Conservation (phyloP, 2,329 filamentous ascomycete genomes). For the Stachybotrys chlorohalonatus region DNA sequence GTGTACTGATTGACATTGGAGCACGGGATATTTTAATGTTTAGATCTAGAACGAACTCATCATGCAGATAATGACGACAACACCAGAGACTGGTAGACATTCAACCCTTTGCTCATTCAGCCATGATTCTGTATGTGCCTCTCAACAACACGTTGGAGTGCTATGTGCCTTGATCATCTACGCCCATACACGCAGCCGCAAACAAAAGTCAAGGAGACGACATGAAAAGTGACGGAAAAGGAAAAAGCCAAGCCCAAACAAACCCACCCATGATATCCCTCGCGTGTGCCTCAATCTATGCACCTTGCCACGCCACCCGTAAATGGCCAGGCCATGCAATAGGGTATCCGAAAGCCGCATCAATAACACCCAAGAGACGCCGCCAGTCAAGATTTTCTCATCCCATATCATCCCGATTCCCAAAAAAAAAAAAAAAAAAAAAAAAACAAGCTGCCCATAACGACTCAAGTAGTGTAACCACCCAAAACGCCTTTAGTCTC, state of each 20-base stretch:
- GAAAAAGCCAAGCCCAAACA: neutral
- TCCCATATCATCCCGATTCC: neutral
- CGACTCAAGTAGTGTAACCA: neutral
- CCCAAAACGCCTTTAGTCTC: neutral
- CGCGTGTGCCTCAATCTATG: neutral
- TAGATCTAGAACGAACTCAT: neutral
- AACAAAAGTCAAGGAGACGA: neutral
- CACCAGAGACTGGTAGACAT: neutral
- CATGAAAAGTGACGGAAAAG: neutral
- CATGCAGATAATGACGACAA: neutral
- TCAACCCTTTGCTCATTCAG: neutral
- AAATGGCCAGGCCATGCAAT: neutral
- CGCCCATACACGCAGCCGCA: neutral
- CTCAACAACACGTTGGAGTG: neutral
- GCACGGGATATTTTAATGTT: too few species aligned
- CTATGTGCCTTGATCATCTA: neutral
- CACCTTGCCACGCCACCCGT: neutral
- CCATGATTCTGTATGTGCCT: neutral
- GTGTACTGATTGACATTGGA: too few species aligned
- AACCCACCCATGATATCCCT: neutral
- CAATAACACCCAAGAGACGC: neutral
- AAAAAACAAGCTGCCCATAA: neutral
- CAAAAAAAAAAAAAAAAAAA: neutral
- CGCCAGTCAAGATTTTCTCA: neutral
- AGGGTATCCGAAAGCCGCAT: neutral